Evolutionary conservation across 179 eudicot species (phyloP).

Genomic region (Silene vulgaris): DNA sequence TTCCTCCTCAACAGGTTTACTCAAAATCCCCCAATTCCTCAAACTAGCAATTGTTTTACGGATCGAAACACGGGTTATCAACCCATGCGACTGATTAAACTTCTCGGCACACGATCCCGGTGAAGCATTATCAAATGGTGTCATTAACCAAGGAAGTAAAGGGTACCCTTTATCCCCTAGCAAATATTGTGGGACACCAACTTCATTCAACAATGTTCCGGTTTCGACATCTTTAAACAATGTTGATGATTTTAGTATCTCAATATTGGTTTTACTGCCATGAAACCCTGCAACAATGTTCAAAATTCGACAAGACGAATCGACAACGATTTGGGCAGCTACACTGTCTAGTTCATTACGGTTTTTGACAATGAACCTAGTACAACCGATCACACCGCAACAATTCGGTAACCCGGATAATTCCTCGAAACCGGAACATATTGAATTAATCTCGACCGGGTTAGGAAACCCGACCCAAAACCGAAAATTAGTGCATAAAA

Average conservation of each 20-base stretch:
- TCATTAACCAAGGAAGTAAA: slow-evolving; percentile 68
- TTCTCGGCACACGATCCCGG: slow-evolving; percentile 41
- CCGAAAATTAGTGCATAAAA: slow-evolving; percentile 72
- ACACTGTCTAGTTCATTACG: slow-evolving; percentile 26
- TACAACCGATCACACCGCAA: slow-evolving; percentile 59
- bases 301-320: slow-evolving; percentile 57
- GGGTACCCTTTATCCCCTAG: slow-evolving; percentile 61
- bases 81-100: slow-evolving; percentile 33
- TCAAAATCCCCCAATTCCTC: slow-evolving; percentile 76
- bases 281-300: slow-evolving; percentile 64
- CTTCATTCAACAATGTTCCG: slow-evolving; percentile 40
- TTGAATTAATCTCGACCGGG: slow-evolving; percentile 39
- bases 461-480: slow-evolving; percentile 81
- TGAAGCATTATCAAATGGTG: slow-evolving; percentile 44
- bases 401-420: slow-evolving; percentile 63
- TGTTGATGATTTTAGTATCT: slow-evolving; percentile 50
- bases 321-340: slow-evolving; percentile 71
- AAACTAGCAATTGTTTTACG: slow-evolving; percentile 53
- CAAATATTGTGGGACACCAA: slow-evolving; percentile 55
- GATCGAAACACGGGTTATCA: slow-evolving; percentile 35
- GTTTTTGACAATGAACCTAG: slow-evolving; percentile 37
- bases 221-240: slow-evolving; percentile 54
- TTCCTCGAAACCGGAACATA: slow-evolving; percentile 36
- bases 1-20: slow-evolving; percentile 52
- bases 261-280: slow-evolving; percentile 39